phyloP scores from a whole-genome alignment of 2,329 filamentous ascomycete genomes.

The Fusarium sacchari region DNA sequence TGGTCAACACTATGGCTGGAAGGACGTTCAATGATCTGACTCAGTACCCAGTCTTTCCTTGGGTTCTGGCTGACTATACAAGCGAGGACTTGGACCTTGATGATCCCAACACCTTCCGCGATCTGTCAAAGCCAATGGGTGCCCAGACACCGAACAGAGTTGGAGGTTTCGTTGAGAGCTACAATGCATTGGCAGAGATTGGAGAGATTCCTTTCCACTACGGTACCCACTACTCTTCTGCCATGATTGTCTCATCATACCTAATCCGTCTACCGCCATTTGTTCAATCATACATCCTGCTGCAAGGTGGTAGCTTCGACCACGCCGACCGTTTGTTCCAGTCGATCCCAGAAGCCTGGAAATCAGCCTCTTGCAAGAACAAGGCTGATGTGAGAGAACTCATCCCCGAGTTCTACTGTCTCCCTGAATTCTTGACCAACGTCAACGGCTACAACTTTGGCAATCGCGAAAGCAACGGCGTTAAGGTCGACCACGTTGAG shows the following conservation, averaged over 20 bases:
- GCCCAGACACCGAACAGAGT: constrained; percentile 83
- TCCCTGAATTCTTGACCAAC: constrained; percentile 95
- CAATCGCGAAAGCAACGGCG: constrained; percentile 80
- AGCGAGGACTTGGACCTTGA: constrained; percentile 91
- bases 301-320: constrained; percentile 96
- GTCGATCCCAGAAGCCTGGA: constrained; percentile 90
- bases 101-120: constrained; percentile 86
- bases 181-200: constrained; percentile 90
- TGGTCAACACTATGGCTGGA: constrained; percentile 96
- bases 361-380: constrained; percentile 86
- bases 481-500: constrained; percentile 83
- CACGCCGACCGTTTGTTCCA: constrained; percentile 96
- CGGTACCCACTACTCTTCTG: constrained; percentile 97
- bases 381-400: constrained; percentile 95
- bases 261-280: constrained; percentile 95
- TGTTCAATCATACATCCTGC: constrained; percentile 91
- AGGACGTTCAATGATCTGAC: constrained; percentile 98
- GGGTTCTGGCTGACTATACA: constrained; percentile 95
- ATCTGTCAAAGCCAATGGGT: constrained; percentile 96
- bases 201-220: constrained; percentile 95
- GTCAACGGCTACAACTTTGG: constrained; percentile 96
- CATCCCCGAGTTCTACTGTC: constrained; percentile 96
- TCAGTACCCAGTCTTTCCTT: constrained; percentile 97
- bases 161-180: constrained; percentile 82
- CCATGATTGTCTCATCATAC: constrained; percentile 98